Conservation (phyloP, 176 grass and related monocot genomes). For the Elaeis guineensis region DNA sequence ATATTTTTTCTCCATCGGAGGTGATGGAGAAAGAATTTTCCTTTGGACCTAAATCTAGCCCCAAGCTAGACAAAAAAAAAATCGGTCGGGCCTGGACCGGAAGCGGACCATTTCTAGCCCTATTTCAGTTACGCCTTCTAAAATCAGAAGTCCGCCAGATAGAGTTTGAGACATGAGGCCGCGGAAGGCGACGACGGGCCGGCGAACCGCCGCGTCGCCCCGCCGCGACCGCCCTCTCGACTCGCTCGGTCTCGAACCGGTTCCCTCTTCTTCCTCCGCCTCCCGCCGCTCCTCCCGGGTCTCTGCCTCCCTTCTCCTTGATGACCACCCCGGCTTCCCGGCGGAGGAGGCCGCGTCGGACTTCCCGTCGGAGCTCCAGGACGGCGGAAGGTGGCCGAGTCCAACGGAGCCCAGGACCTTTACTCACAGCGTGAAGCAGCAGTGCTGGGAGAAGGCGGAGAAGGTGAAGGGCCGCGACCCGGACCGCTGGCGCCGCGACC, state of each 20-base stretch:
- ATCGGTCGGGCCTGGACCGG: too few species aligned
- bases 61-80: too few species aligned
- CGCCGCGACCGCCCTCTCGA: neutral
- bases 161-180: too few species aligned
- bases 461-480: constrained; percentile 54
- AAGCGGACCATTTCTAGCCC: too few species aligned
- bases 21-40: too few species aligned
- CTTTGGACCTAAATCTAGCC: too few species aligned
- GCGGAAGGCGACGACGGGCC: too few species aligned
- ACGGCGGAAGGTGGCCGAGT: constrained; percentile 16
- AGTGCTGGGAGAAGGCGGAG: constrained; percentile 97
- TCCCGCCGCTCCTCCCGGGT: neutral
- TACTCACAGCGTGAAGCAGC: constrained; percentile 69
- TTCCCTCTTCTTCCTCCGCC: constrained; percentile 17
- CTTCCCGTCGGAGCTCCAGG: constrained; percentile 29
- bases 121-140: too few species aligned
- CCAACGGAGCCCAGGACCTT: constrained; percentile 69
- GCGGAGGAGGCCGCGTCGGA: constrained; percentile 19
- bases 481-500: constrained; percentile 93
- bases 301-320: constrained; percentile 15
- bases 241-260: neutral
- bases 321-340: constrained; percentile 14
- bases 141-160: too few species aligned
- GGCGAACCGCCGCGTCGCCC: too few species aligned
- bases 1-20: too few species aligned